phyloP scores from a whole-genome alignment of 768 basidiomycete genomes.

The Leccinellum rugosiceps region DNA sequence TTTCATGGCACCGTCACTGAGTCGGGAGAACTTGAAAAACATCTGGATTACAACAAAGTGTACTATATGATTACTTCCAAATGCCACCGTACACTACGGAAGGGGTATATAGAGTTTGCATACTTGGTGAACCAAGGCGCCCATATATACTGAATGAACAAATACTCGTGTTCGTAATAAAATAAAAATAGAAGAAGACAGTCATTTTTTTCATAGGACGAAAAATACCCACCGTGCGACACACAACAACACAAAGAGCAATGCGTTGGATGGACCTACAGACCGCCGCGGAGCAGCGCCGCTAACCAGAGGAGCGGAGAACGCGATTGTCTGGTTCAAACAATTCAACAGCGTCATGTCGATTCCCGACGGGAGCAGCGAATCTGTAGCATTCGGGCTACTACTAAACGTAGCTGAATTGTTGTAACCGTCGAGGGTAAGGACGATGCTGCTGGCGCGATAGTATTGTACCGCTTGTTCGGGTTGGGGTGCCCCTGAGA shows the following conservation, averaged over 20 bases:
- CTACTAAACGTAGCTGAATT: conserved; percentile 48
- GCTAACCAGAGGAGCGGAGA: conserved; percentile 53
- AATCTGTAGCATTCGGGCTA: conserved; percentile 40
- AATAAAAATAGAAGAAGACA: not conserved
- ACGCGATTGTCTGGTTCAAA: conserved; percentile 60
- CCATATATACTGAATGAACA: not conserved
- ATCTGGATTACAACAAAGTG: not conserved
- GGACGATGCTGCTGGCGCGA: conserved; percentile 58
- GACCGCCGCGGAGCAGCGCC: conserved; percentile 23
- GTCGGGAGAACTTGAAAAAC: not conserved
- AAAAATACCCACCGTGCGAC: conserved; percentile 16
- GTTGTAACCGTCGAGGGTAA: conserved; percentile 66
- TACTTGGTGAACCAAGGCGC: not conserved
- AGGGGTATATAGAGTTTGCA: not conserved
- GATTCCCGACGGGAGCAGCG: conserved; percentile 51
- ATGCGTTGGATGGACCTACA: not conserved
- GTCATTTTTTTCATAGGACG: not conserved
- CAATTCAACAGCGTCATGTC: conserved; percentile 51
- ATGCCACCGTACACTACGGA: not conserved
- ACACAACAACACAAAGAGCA: conserved; percentile 18
- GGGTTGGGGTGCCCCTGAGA: conserved; percentile 33
- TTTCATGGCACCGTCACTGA: not conserved
- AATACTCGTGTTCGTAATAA: not conserved
- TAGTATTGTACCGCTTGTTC: conserved; percentile 67
- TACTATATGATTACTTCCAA: not conserved